A percentile compares a stretch with the other conserved stretches of the same genome.
phyloP scores from a whole-genome alignment of 73 alveolate genomes.

The Effrenium voratum region DNA sequence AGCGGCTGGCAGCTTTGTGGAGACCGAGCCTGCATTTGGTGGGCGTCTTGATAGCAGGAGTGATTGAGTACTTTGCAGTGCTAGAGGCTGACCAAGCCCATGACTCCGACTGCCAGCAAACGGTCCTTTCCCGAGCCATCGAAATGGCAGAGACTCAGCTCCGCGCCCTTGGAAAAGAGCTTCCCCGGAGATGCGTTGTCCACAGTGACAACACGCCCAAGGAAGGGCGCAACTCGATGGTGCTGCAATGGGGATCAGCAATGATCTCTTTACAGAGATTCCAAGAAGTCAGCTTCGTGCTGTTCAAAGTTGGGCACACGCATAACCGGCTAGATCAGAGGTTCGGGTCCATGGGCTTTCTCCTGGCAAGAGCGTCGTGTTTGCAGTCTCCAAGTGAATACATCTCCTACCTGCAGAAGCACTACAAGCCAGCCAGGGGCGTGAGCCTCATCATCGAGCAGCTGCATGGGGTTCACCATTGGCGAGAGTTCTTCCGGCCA shows the following conservation, averaged over 20 bases:
- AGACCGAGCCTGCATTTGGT: background rate
- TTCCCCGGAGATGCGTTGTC: background rate
- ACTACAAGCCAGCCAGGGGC: background rate
- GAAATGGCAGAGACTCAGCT: background rate
- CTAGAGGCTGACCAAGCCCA: background rate
- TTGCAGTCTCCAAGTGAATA: background rate
- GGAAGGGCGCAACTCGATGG: background rate
- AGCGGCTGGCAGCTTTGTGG: background rate
- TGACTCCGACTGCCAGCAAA: background rate
- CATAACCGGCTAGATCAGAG: slow-evolving; percentile 15
- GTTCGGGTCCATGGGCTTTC: no score
- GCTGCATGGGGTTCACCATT: background rate
- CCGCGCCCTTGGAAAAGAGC: background rate
- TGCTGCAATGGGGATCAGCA: background rate
- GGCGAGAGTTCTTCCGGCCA: background rate
- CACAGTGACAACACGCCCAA: slow-evolving; percentile 1
- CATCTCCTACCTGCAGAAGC: background rate
- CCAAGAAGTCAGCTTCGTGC: background rate
- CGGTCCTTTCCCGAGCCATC: background rate
- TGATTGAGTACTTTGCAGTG: background rate
- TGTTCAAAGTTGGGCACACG: background rate
- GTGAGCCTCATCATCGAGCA: background rate
- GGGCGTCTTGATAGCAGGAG: background rate
- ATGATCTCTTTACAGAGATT: background rate
- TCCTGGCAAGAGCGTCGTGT: background rate